Conservation (phyloP, 2,329 filamentous ascomycete species). For the Myriosclerotinia duriaeana region DNA sequence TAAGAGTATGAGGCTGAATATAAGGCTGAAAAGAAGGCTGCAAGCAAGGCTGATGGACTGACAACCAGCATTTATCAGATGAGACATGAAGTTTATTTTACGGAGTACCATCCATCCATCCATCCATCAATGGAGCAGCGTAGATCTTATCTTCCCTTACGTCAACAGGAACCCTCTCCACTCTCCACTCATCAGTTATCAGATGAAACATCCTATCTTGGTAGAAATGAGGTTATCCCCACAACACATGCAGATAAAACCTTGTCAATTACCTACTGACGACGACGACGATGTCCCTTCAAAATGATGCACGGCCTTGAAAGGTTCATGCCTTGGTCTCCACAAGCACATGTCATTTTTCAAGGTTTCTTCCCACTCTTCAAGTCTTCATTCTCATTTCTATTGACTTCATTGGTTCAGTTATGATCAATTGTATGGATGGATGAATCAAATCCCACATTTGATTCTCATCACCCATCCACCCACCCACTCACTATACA, state of each 20-base stretch:
- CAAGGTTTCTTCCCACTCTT: background rate
- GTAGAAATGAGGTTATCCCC: background rate
- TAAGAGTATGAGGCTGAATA: background rate
- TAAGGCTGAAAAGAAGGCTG: background rate
- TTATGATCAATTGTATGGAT: background rate
- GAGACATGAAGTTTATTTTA: too few relatives aligned
- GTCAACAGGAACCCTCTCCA: too few relatives aligned
- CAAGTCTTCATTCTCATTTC: background rate
- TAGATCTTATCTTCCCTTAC: background rate
- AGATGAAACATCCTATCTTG: background rate
- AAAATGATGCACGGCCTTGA: background rate
- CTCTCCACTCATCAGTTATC: background rate
- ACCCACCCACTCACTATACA: too few relatives aligned
- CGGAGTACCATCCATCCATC: too few relatives aligned
- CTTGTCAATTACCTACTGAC: too few relatives aligned
- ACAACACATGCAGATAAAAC: background rate
- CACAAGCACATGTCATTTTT: background rate
- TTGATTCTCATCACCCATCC: background rate
- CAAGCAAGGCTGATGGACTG: too few relatives aligned
- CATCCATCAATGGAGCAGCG: too few relatives aligned
- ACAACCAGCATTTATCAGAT: too few relatives aligned
- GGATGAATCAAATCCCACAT: constrained; percentile 5
- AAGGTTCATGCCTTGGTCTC: background rate
- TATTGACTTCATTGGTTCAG: background rate
- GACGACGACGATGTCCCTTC: too few relatives aligned